These are phyloP conservation scores for Lactarius sanguifluus DNA, from an alignment of 768 basidiomycete species.

Conservation along the genomic window DNA sequence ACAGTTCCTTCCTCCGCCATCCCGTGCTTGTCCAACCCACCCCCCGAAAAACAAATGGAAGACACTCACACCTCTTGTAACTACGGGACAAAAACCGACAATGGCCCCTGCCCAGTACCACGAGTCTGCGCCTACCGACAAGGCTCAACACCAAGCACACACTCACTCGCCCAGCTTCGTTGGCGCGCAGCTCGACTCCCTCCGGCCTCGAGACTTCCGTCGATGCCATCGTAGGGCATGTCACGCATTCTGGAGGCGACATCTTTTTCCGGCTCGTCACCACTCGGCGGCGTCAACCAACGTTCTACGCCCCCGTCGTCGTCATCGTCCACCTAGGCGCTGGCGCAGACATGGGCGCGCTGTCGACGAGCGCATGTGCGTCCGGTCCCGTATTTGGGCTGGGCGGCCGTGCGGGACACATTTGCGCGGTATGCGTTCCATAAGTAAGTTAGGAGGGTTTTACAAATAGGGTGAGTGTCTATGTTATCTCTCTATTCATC, in stretches of 20 bases:
- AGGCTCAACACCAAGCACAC: conserved; percentile 34
- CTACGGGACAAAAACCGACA: conserved; percentile 37
- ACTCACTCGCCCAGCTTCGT: conserved; percentile 41
- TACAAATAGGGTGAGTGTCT: not conserved
- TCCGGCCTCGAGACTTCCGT: conserved; percentile 70
- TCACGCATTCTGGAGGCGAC: conserved; percentile 74
- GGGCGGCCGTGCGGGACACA: conserved; percentile 53
- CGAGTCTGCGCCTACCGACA: conserved; percentile 39
- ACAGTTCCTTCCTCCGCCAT: conserved; percentile 58
- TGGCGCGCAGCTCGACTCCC: conserved; percentile 54
- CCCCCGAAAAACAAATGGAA: not conserved
- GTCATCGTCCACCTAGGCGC: conserved; percentile 13
- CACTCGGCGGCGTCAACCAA: conserved; percentile 26
- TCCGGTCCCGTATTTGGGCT: conserved; percentile 55
- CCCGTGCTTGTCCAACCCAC: conserved; percentile 55
- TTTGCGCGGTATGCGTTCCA: conserved; percentile 28
- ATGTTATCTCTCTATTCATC: not conserved
- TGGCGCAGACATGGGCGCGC: too few species aligned
- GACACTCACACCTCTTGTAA: not conserved
- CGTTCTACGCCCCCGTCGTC: conserved; percentile 5
- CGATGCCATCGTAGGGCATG: conserved; percentile 45
- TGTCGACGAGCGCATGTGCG: conserved; percentile 7
- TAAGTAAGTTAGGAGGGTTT: not conserved
- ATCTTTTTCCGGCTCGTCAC: conserved; percentile 82
- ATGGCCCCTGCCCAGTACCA: conserved; percentile 33